A percentile compares a stretch with the other conserved stretches of the same genome.
Evolutionary conservation across 2,329 filamentous ascomycete genomes (phyloP).

Genomic region (Cryphonectria japonica): DNA sequence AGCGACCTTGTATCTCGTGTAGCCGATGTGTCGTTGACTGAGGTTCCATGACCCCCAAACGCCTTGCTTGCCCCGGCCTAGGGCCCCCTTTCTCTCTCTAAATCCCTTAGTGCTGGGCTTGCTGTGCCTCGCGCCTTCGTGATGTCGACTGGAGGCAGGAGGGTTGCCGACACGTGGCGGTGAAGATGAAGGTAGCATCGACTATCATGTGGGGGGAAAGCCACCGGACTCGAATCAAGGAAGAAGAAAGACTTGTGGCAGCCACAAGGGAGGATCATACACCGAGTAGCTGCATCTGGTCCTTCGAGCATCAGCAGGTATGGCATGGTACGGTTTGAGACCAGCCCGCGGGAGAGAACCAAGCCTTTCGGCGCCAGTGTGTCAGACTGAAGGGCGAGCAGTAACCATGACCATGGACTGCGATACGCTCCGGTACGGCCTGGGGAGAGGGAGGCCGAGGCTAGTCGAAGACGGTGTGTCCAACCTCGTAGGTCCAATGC

Average conservation of each 20-base stretch:
- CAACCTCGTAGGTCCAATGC: slow-evolving; percentile 8
- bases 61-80: slow-evolving; percentile 4
- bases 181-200: slow-evolving; percentile 1
- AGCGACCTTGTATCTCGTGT: neutral
- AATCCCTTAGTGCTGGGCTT: slow-evolving; percentile 13
- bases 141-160: neutral
- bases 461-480: slow-evolving; percentile 8
- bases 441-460: neutral
- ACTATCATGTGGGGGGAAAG: neutral
- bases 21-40: neutral
- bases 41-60: slow-evolving; percentile 18
- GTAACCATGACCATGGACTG: neutral
- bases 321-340: neutral
- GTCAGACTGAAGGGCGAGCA: neutral
- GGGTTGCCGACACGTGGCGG: neutral
- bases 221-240: slow-evolving; percentile 1
- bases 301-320: neutral
- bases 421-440: neutral
- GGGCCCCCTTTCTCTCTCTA: slow-evolving; percentile 5
- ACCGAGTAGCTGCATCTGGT: neutral
- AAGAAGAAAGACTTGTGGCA: neutral
- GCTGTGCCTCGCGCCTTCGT: neutral
- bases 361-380: neutral
- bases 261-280: neutral
- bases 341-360: neutral